These are phyloP conservation scores for Boletus vinaceobasis DNA, from an alignment of 768 basidiomycete species.

Conservation along the genomic window DNA sequence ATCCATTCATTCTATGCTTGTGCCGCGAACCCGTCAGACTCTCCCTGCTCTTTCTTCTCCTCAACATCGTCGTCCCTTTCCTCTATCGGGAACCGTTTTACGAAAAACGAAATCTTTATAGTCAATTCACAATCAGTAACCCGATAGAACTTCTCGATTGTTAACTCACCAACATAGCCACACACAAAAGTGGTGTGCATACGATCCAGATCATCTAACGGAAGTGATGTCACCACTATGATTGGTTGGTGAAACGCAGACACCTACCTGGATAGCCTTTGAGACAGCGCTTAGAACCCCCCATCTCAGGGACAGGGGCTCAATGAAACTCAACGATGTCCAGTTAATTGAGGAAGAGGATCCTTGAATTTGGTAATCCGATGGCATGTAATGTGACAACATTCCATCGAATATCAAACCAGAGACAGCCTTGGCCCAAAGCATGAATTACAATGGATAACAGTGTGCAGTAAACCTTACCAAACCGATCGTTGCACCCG, in stretches of 20 bases:
- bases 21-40: slow-evolving; percentile 1
- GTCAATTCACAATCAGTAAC: slow-evolving; percentile 7
- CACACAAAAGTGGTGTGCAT: slow-evolving; percentile 64
- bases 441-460: slow-evolving; percentile 12
- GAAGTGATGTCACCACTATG: slow-evolving; percentile 11
- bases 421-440: slow-evolving; percentile 57
- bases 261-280: slow-evolving; percentile 57
- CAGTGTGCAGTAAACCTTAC: slow-evolving; percentile 40
- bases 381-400: slow-evolving; percentile 47
- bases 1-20: slow-evolving; percentile 16
- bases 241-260: not conserved
- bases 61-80: slow-evolving; percentile 9
- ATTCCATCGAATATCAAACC: slow-evolving; percentile 68
- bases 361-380: slow-evolving; percentile 39
- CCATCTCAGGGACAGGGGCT: slow-evolving; percentile 43
- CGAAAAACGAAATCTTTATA: slow-evolving; percentile 28
- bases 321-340: slow-evolving; percentile 44
- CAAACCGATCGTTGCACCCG: slow-evolving; percentile 78
- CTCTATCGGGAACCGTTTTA: slow-evolving; percentile 27
- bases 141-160: not conserved
- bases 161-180: slow-evolving; percentile 56
- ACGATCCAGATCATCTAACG: slow-evolving; percentile 68
- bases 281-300: slow-evolving; percentile 54
- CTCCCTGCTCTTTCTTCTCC: slow-evolving; percentile 19
- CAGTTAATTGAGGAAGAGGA: slow-evolving; percentile 53